Conservation (phyloP, 352 stramenopile species). For the Pythium insidiosum region DNA sequence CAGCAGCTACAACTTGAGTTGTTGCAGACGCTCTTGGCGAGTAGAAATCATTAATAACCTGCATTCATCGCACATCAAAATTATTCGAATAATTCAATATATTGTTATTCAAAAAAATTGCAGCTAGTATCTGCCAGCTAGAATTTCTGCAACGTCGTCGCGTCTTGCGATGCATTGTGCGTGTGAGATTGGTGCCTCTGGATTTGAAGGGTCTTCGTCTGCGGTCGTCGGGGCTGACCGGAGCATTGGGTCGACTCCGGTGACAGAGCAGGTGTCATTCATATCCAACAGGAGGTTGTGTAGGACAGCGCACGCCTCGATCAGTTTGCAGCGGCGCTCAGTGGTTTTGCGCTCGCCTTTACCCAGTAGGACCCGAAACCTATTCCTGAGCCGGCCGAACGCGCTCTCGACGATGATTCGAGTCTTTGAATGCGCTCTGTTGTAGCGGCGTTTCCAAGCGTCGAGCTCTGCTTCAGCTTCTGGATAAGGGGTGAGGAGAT, state of each 20-base stretch:
- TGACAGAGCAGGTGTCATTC: neutral
- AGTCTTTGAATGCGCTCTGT: neutral
- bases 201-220: too few species aligned
- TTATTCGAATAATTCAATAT: too few species aligned
- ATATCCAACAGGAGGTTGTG: slow-evolving; percentile 8
- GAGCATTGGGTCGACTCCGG: neutral
- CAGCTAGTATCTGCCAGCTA: too few species aligned
- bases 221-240: too few species aligned
- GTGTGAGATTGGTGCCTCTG: too few species aligned
- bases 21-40: too few species aligned
- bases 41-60: too few species aligned
- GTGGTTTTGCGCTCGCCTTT: slow-evolving; percentile 6
- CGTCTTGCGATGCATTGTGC: too few species aligned
- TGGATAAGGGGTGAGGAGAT: neutral
- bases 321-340: slow-evolving; percentile 5
- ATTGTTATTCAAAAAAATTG: too few species aligned
- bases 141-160: too few species aligned
- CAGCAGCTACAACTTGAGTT: too few species aligned
- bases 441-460: neutral
- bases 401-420: slow-evolving; percentile 2
- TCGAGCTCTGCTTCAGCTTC: neutral
- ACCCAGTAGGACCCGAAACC: slow-evolving; percentile 6
- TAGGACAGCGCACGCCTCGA: slow-evolving; percentile 3
- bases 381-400: slow-evolving; percentile 5
- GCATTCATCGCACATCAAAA: too few species aligned